Evolutionary conservation across 2,329 filamentous ascomycete species (phyloP).

Genomic region (Xylariomycetidae sp.): DNA sequence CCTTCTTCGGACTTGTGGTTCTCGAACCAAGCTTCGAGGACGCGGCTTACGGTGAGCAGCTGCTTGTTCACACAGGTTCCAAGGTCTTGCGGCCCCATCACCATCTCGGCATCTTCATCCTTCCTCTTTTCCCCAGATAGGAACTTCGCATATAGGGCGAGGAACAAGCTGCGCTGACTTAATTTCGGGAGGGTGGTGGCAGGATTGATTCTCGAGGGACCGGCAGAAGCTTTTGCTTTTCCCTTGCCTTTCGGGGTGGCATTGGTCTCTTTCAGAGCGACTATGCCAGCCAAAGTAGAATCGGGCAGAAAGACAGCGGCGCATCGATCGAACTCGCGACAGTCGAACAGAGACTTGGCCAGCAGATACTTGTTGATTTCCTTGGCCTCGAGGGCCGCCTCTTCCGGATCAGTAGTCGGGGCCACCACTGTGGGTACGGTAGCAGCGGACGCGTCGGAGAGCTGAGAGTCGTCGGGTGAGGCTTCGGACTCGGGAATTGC

Average conservation of each 20-base stretch:
- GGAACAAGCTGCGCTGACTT: slow-evolving; percentile 87
- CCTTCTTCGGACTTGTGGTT: slow-evolving; percentile 55
- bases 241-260: slow-evolving; percentile 39
- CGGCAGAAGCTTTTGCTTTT: slow-evolving; percentile 54
- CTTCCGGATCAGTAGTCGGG: slow-evolving; percentile 59
- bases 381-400: slow-evolving; percentile 68
- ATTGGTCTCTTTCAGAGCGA: slow-evolving; percentile 42
- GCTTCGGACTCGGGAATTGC: slow-evolving; percentile 58
- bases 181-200: slow-evolving; percentile 44
- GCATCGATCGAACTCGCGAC: slow-evolving; percentile 89
- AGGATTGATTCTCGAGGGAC: slow-evolving; percentile 14
- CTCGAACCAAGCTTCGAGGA: slow-evolving; percentile 75
- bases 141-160: slow-evolving; percentile 88
- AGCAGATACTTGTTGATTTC: slow-evolving; percentile 82
- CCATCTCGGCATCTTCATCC: slow-evolving; percentile 95
- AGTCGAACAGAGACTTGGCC: slow-evolving; percentile 92
- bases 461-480: slow-evolving; percentile 22
- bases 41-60: slow-evolving; percentile 65
- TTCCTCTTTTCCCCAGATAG: slow-evolving; percentile 93
- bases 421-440: slow-evolving; percentile 43
- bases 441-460: slow-evolving; percentile 31
- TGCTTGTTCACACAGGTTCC: slow-evolving; percentile 83
- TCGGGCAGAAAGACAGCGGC: slow-evolving; percentile 84
- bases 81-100: slow-evolving; percentile 86
- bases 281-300: slow-evolving; percentile 62